A percentile compares a stretch with the other conserved stretches of the same genome.
Conservation (phyloP, 1,284 basidiomycete species). For the Boletus nobilissimus region DNA sequence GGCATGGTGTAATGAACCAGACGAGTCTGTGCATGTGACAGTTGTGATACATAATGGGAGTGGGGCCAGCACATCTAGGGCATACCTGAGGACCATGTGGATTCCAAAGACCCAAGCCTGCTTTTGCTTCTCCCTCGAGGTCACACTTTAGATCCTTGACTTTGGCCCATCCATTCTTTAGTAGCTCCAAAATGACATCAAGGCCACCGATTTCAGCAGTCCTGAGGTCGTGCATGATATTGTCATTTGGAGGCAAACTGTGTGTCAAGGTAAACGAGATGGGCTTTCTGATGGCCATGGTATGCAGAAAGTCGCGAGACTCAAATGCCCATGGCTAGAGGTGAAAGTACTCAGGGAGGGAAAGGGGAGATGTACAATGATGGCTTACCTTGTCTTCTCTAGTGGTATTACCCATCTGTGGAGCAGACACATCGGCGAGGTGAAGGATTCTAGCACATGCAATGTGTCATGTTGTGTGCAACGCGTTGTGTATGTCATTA, state of each 20-base stretch:
- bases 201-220: conserved; percentile 73
- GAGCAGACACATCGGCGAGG: conserved; percentile 85
- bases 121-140: conserved; percentile 82
- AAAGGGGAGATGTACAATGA: background rate
- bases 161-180: conserved; percentile 91
- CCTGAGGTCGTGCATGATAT: conserved; percentile 80
- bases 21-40: conserved; percentile 63
- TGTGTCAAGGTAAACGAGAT: conserved; percentile 82
- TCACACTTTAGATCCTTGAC: conserved; percentile 87
- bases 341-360: conserved; percentile 1
- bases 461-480: conserved; percentile 28
- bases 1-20: conserved; percentile 90
- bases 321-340: conserved; percentile 88
- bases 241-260: conserved; percentile 75
- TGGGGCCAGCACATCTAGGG: conserved; percentile 13
- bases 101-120: conserved; percentile 88
- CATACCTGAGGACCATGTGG: conserved; percentile 81
- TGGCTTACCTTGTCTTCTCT: conserved; percentile 85
- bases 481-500: conserved; percentile 42
- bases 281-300: conserved; percentile 89
- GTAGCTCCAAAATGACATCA: conserved; percentile 83
- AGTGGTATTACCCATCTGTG: conserved; percentile 80
- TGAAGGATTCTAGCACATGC: conserved; percentile 77
- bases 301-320: conserved; percentile 90
- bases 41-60: conserved; percentile 11